These are phyloP conservation scores for Tuber aestivum DNA, from an alignment of 495 filamentous ascomycete species.

Conservation along the genomic window DNA sequence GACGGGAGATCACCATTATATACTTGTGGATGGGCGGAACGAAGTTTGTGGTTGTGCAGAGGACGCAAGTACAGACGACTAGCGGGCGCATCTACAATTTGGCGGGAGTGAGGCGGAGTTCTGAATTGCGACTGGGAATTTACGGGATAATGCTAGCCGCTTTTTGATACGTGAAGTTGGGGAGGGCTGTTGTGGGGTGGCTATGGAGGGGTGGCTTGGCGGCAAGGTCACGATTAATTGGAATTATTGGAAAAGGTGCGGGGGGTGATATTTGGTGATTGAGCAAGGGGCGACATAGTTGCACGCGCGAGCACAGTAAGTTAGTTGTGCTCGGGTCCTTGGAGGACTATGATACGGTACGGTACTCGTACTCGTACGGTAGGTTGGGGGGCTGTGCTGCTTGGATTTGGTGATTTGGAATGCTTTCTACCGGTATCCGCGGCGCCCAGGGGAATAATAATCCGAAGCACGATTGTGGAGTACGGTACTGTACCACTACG, in stretches of 20 bases:
- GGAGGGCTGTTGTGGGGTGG: too few relatives aligned
- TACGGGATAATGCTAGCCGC: too few relatives aligned
- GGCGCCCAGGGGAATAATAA: neutral
- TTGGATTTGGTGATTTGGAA: neutral
- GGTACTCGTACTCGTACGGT: too few relatives aligned
- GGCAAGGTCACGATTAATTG: slow-evolving; percentile 26
- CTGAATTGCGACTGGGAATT: neutral
- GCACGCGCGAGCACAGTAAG: too few relatives aligned
- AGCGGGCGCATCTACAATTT: neutral
- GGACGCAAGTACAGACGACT: neutral
- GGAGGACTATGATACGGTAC: too few relatives aligned
- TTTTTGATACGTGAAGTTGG: neutral
- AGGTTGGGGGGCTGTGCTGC: too few relatives aligned
- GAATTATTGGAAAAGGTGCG: slow-evolving; percentile 12
- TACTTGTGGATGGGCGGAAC: neutral
- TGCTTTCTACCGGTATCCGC: neutral
- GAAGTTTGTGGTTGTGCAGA: neutral
- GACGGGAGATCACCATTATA: slow-evolving; percentile 21
- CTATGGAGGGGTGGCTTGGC: slow-evolving; percentile 13
- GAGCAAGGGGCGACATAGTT: neutral
- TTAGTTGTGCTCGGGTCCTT: too few relatives aligned
- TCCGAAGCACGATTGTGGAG: neutral
- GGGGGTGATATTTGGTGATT: neutral
- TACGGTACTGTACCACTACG: too few relatives aligned
- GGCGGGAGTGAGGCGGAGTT: neutral